These are phyloP conservation scores for sunflower (Helianthus annuus) DNA, from an alignment of 129 eudicot species.

Conservation along the genomic window HanXRQr2.0-SUNRISE NC_035442.2:138368401-138368900, in stretches of 20 bases:
- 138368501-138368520: constrained; percentile 67
- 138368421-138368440: constrained; percentile 75
- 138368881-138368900: too few species aligned
- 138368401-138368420: constrained; percentile 83
- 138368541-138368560: constrained; percentile 75
- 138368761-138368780: too few species aligned
- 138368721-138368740: too few species aligned
- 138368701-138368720: too few species aligned
- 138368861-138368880: too few species aligned
- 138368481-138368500: constrained; percentile 66
- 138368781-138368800: too few species aligned
- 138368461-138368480: constrained; percentile 68
- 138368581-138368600: constrained; percentile 49
- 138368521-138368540: constrained; percentile 92
- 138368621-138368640: not conserved
- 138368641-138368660: not conserved
- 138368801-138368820: too few species aligned
- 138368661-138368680: too few species aligned
- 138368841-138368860: too few species aligned
- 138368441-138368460: constrained; percentile 87
- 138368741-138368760: too few species aligned
- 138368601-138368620: not conserved
- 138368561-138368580: constrained; percentile 48
- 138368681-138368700: too few species aligned
- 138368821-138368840: too few species aligned